Evolutionary conservation across 2,329 filamentous ascomycete species (phyloP).

Genomic region (Sporothrix mexicana): DNA sequence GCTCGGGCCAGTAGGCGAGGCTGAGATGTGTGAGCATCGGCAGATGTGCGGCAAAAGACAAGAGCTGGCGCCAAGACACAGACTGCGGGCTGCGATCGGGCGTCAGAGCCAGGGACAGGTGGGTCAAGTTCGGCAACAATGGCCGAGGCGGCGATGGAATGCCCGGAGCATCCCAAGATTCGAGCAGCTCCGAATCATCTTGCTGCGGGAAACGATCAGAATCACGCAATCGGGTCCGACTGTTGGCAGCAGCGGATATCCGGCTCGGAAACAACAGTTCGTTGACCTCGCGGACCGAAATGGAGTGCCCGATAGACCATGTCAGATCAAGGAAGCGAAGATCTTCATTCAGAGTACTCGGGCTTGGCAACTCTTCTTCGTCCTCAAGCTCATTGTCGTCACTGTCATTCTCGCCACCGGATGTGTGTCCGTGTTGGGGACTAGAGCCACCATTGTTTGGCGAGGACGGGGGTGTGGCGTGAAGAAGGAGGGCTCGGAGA

Average conservation of each 20-base stretch:
- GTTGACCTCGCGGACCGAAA: conserved; percentile 59
- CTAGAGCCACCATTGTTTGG: background rate
- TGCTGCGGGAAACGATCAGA: background rate
- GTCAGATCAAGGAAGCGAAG: conserved; percentile 62
- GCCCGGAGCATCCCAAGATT: conserved; percentile 58
- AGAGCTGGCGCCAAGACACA: conserved; percentile 64
- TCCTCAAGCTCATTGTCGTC: conserved; percentile 38
- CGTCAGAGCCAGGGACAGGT: conserved; percentile 62
- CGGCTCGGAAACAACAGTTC: conserved; percentile 54
- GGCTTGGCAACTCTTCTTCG: conserved; percentile 32
- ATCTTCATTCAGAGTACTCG: conserved; percentile 50
- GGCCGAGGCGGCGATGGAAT: conserved; percentile 44
- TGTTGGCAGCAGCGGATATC: background rate
- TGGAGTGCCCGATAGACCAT: conserved; percentile 56
- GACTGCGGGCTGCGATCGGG: conserved; percentile 4
- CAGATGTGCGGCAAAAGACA: conserved; percentile 59
- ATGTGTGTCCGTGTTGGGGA: background rate
- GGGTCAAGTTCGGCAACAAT: conserved; percentile 63
- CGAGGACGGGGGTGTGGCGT: conserved; percentile 38
- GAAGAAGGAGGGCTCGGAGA: conserved; percentile 54
- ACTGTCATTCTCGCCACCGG: conserved; percentile 33
- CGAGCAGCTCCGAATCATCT: conserved; percentile 46
- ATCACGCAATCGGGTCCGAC: background rate
- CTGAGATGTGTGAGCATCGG: conserved; percentile 64
- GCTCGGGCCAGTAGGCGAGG: conserved; percentile 67